Evolutionary conservation across 2,329 filamentous ascomycete species (phyloP).

Genomic region (Sclerotinia subarctica): DNA sequence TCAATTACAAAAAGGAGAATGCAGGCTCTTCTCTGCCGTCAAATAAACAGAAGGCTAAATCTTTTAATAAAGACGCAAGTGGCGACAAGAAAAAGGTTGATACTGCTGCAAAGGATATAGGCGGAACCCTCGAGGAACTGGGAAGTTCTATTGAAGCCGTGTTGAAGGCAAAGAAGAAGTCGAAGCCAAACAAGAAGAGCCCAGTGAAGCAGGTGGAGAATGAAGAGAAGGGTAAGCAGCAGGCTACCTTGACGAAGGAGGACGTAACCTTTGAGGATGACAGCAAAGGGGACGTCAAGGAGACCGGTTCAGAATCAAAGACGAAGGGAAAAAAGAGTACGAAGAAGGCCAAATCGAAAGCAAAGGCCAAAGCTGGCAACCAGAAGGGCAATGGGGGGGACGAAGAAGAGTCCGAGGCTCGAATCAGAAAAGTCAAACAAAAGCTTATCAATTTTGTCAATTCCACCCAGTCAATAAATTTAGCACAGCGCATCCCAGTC

Average conservation of each 20-base stretch:
- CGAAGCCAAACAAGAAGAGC: not conserved
- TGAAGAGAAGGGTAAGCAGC: not conserved
- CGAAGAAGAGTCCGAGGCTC: conserved; percentile 13
- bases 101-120: not conserved
- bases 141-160: not conserved
- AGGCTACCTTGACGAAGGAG: not conserved
- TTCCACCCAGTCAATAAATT: not conserved
- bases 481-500: not conserved
- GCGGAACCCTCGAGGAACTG: not conserved
- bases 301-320: not conserved
- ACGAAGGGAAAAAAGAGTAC: not conserved
- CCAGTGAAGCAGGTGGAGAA: not conserved
- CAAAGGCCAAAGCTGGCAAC: not conserved
- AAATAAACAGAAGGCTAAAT: not conserved
- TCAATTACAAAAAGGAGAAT: not conserved
- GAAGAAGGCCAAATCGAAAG: not conserved
- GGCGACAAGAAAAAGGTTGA: not conserved
- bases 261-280: not conserved
- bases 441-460: conserved; percentile 14
- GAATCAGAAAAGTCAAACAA: conserved; percentile 14
- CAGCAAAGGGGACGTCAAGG: not conserved
- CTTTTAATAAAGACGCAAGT: not conserved
- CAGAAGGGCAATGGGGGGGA: not conserved
- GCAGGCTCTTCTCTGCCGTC: not conserved
- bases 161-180: not conserved